Base-by-base conservation (phyloP, 306 rosid species). In the Castanea crenata region DNA sequence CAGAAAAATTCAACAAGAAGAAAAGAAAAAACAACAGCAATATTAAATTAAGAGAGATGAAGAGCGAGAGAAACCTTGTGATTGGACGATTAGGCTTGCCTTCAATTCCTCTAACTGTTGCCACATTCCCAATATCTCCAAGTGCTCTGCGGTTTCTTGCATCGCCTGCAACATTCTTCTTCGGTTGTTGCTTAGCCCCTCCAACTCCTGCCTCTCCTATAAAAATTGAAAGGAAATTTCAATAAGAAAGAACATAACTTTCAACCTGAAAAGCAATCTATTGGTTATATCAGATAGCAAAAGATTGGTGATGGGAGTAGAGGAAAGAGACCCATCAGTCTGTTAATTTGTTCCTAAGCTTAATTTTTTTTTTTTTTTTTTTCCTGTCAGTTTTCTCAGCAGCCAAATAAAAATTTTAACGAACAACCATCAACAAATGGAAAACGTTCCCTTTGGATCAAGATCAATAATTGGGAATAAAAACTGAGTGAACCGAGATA, bases 121-220 rank as follows among this genome's bases (percentile, higher is more conserved):
- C 96, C 74, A 88, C 51, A 64, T 92, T 94, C 27, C 98, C 98
- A 55, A 94, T 94, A 78, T 94, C 98, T 8, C 91, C 93, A 3
- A 94, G 79, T 16, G 93, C 93, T 70, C 65, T 84, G 5, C 98
- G 88, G 78, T 86, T 89, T 57, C 83, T 86, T 49, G 85, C 96
- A 1, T 85, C 92, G 0, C 74, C 94, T 10, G 65, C 93, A 25
- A 49, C 89, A 7, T 85, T 90, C 79, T 90, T 91, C 86, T 90
- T 90, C 78, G 55, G 74, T 57, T 79, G 75, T 57, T 79, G 89
- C 35, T 94, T 92, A 8, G 81, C 96, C 74, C 81, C 92, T 1
- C 90, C 91, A 0, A 77, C 69, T 3, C 35, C 83, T 38, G 87
- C 94, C 72, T 85, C 97, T 5, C 95, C 98, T 94, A 71, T 51